Base-by-base conservation (phyloP, 495 filamentous ascomycete species). In the Parathielavia appendiculata region DNA sequence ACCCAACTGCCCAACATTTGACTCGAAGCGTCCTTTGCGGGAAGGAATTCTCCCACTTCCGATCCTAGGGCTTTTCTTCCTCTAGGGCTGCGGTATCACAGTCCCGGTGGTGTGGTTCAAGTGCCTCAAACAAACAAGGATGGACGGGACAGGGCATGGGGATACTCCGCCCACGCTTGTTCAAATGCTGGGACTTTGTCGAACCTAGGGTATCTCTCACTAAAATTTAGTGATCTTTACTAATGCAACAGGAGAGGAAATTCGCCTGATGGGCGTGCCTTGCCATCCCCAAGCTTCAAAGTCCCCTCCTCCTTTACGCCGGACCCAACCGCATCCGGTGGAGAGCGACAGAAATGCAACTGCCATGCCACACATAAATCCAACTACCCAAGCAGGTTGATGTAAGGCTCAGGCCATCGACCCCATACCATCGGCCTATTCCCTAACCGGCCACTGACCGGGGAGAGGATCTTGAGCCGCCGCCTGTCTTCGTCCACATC, bases 401-500 rank as follows among this genome's bases (percentile, higher is more conserved):
- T 73, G 63, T 77, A 77, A 16, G 77, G 75, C 61, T 82, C 79
- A 4, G 80, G 80, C 76, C 77, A 82, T 26, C 70, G 73, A 32
- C 76, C 79, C 78, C 77, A 81, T 2, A 97, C 75, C 65, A 97
- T 72, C 16, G 92, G 89, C 67, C 84, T 81, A 51, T 85, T 80
- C 0, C 89, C 90, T 49, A 96, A 73, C 39, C 88, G 81, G 11
- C 89, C 90, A 36, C 83, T 87, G 51, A 95, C 81, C 6, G 93
- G 92, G 2, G 86, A 85, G 40, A 98, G 76, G 16, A 96, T 77
- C 59, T 89, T 86, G 51, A 97, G 76, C 69, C 86, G 87, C 54
- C 84, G 84, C 73, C 88, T 89, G 53, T 90, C 86, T 49, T 86
- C 86, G 62, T 99, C 92, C 9, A 97, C 91, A 50, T 93, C 88